Evolutionary conservation across 345 rosid genomes (phyloP), one percentile per base, ranked within the genome.

Genomic region (Ceriops tagal): DNA sequence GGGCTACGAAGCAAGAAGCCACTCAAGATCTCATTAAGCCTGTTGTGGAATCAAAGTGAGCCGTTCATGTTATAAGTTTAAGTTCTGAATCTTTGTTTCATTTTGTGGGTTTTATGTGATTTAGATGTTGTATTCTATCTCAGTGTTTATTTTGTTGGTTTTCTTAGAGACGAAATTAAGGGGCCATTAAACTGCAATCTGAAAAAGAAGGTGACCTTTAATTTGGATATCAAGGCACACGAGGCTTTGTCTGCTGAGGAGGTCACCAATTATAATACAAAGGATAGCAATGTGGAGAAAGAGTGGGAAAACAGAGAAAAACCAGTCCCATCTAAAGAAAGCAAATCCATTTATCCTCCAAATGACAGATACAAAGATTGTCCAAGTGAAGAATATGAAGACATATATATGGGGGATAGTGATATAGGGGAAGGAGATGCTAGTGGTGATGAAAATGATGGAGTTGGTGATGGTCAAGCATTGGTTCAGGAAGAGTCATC

Each of bases 401-500:
- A 62, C 13, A 28, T 63, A 32, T 64, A 62, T 20, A 32, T 62
- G 11, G 56, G 8, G 20, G 53, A 32, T 52, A 16, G 58, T 31
- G 51, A 55, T 56, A 39, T 30, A 19, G 39, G 64, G 57, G 73
- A 57, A 19, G 39, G 64, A 56, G 73, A 57, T 51, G 52, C 2
- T 51, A 6, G 11, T 4, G 61, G 30, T 8, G 30, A 27, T 56
- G 59, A 24, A 24, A 56, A 24, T 11, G 59, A 43, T 58, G 64
- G 20, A 9, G 60, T 32, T 49, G 51, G 37, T 59, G 51, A 67
- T 27, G 64, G 5, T 27, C 34, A 67, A 28, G 16, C n/a, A 24
- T 61, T 70, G 58, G 80, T 67, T 8, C 70, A 73, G 58, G 82
- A 77, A 64, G 91, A 89, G 73, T 80, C 89, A 24, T 86, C 89